A percentile compares a stretch with the other conserved stretches of the same genome.
These are phyloP conservation scores for Xylaria digitata DNA, from an alignment of 2,329 filamentous ascomycete species.

Conservation along the genomic window DNA sequence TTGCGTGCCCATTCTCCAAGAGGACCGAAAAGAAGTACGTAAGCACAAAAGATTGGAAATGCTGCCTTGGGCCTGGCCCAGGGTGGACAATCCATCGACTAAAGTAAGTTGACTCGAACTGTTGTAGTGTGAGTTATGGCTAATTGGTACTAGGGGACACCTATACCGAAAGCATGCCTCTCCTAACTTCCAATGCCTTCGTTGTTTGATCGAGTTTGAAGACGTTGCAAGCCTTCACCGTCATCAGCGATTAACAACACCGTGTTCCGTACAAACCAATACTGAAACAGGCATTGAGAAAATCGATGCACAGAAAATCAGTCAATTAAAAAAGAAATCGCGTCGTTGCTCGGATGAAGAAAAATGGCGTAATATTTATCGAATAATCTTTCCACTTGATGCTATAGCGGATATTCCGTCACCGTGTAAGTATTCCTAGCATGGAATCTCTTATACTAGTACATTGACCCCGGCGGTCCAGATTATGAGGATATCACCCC, in stretches of 20 bases:
- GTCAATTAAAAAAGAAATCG: slow-evolving; percentile 35
- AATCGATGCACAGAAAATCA: slow-evolving; percentile 34
- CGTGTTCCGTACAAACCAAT: slow-evolving; percentile 15
- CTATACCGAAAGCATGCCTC: slow-evolving; percentile 39
- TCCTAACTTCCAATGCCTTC: slow-evolving; percentile 30
- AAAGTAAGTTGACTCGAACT: slow-evolving; percentile 5
- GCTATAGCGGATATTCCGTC: slow-evolving; percentile 35
- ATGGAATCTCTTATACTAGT: too few relatives aligned
- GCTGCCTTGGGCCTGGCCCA: slow-evolving; percentile 8
- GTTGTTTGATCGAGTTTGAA: slow-evolving; percentile 38
- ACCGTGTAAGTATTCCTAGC: slow-evolving; percentile 34
- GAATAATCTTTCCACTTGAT: slow-evolving; percentile 37
- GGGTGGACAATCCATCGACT: slow-evolving; percentile 20
- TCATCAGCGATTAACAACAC: slow-evolving; percentile 32
- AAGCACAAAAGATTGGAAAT: slow-evolving; percentile 18
- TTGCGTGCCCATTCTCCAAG: slow-evolving; percentile 24
- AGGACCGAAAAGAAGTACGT: background rate
- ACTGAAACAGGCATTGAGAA: background rate
- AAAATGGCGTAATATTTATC: slow-evolving; percentile 41
- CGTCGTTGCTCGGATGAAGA: slow-evolving; percentile 35
- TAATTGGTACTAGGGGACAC: slow-evolving; percentile 36
- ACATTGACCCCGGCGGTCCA: background rate
- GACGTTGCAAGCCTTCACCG: slow-evolving; percentile 23
- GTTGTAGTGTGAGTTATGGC: background rate
- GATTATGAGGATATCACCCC: slow-evolving; percentile 10